Evolutionary conservation across 2,329 filamentous ascomycete genomes (phyloP).

Genomic region (Aspergillus sclerotialis): DNA sequence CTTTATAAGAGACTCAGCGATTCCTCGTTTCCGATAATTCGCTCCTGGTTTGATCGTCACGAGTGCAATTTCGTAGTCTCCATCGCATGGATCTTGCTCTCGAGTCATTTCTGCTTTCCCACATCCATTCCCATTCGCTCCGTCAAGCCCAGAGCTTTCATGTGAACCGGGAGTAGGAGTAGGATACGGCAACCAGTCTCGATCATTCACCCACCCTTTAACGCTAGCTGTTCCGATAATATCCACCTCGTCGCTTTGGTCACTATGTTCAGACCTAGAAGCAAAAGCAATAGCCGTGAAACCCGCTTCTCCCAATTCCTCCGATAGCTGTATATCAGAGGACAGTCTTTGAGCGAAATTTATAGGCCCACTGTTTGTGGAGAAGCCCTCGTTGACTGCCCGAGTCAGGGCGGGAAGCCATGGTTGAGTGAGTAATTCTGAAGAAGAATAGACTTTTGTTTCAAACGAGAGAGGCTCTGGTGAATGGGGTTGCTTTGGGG

Average conservation of each 20-base stretch:
- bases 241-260: conserved; percentile 3
- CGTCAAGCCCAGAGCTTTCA: background rate
- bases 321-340: conserved; percentile 6
- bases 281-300: conserved; percentile 9
- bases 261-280: background rate
- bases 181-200: conserved; percentile 4
- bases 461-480: background rate
- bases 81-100: conserved; percentile 3
- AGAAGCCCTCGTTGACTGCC: conserved; percentile 11
- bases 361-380: conserved; percentile 5
- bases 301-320: conserved; percentile 7
- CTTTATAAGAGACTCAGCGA: conserved; percentile 4
- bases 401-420: conserved; percentile 8
- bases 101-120: no score
- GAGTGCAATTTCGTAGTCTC: conserved; percentile 9
- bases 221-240: conserved; percentile 11
- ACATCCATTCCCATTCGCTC: conserved; percentile 1
- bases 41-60: conserved; percentile 6
- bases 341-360: conserved; percentile 4
- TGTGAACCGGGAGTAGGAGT: background rate
- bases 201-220: conserved; percentile 10
- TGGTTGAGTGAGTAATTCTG: conserved; percentile 8
- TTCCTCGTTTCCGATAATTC: conserved; percentile 7
- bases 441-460: conserved; percentile 5
- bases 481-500: background rate